phyloP scores from a whole-genome alignment of 2,329 filamentous ascomycete genomes.

The Didymella sp. region DNA sequence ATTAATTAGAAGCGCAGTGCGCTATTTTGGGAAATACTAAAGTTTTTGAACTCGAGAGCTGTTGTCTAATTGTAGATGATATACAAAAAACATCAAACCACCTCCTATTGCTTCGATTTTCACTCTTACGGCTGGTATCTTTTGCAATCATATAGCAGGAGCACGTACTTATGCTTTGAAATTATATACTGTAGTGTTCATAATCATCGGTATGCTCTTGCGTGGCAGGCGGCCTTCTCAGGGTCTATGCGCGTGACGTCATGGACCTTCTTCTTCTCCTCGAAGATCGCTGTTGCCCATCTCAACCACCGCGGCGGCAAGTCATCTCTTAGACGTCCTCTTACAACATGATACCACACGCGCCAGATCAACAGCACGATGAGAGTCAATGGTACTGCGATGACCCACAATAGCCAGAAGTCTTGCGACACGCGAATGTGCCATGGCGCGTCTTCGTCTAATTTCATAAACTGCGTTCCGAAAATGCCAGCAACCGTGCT shows the following conservation, averaged over 20 bases:
- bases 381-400: constrained; percentile 33
- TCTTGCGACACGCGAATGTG: constrained; percentile 36
- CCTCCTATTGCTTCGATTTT: too few relatives aligned
- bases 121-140: too few relatives aligned
- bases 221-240: constrained; percentile 4
- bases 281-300: constrained; percentile 19
- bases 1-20: too few relatives aligned
- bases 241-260: background rate
- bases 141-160: too few relatives aligned
- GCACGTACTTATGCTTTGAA: too few relatives aligned
- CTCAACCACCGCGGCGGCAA: constrained; percentile 21
- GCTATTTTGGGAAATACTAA: too few relatives aligned
- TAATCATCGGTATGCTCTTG: background rate
- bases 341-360: constrained; percentile 34
- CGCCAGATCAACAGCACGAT: constrained; percentile 32
- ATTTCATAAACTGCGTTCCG: constrained; percentile 39
- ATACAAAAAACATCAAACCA: too few relatives aligned
- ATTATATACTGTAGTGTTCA: background rate
- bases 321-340: constrained; percentile 19
- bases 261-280: background rate
- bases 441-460: constrained; percentile 29
- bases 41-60: too few relatives aligned
- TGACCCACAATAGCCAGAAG: constrained; percentile 43
- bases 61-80: too few relatives aligned
- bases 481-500: constrained; percentile 45